These are phyloP conservation scores for Dictyostelium brefeldianum DNA, from an alignment of 78 protist genomes.

Conservation along the genomic window DNA sequence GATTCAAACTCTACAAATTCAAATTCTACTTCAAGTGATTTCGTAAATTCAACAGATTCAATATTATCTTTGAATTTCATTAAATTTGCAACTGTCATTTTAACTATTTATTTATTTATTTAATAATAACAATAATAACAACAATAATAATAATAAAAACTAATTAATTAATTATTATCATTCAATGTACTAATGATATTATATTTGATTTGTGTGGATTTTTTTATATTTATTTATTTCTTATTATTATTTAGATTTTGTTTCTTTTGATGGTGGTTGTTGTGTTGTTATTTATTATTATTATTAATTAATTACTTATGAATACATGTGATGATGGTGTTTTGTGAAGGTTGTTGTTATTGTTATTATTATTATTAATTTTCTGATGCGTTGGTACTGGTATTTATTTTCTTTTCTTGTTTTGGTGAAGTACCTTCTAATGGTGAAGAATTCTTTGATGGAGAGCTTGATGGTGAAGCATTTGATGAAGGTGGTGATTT, in stretches of 20 bases:
- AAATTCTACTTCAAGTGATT: neutral
- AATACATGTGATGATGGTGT: too few relatives aligned
- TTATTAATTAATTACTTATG: neutral
- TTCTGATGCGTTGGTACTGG: neutral
- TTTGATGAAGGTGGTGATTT: neutral
- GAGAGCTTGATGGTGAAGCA: neutral
- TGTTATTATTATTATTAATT: slow-evolving; percentile 1
- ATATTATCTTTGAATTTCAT: too few relatives aligned
- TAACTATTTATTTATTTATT: too few relatives aligned
- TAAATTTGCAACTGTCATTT: too few relatives aligned
- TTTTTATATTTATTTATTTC: neutral
- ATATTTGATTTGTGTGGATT: too few relatives aligned
- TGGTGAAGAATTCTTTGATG: slow-evolving; percentile 18
- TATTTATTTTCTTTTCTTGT: neutral
- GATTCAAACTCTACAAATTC: neutral
- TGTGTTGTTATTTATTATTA: neutral
- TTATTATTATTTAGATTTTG: neutral
- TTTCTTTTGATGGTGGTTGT: neutral
- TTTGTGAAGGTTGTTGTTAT: too few relatives aligned
- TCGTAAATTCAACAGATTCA: too few relatives aligned
- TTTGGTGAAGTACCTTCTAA: slow-evolving; percentile 9
- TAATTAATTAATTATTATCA: too few relatives aligned
- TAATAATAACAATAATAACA: too few relatives aligned
- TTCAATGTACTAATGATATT: too few relatives aligned
- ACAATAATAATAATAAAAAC: too few relatives aligned